Base-by-base conservation (phyloP, 805 yeast genomes). In the Yarrowia sp. region DNA sequence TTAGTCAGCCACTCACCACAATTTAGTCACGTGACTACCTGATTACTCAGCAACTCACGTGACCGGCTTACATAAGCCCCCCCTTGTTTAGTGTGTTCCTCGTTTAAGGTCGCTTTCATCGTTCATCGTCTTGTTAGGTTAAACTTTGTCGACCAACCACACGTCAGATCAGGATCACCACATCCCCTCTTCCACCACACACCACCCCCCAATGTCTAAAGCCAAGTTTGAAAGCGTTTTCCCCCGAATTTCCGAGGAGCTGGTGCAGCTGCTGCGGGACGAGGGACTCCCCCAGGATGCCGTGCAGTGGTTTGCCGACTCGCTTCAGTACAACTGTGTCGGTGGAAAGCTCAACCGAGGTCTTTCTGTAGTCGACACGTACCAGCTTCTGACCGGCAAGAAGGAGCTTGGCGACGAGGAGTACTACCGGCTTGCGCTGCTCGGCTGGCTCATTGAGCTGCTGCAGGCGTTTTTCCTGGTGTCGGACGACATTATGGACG, bases 401-500 rank as follows among this genome's bases (percentile, higher is more conserved):
- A 80, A 81, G 53, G 92, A 89, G 56, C 84, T 93, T 69, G 72
- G 83, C 10, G 83, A 77, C 19, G 90, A 82, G 41, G 95, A 92
- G 76, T 94, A 92, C 82, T 86, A 86, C 78, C 89, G 87, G 75
- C 90, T 91, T 46, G 95, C 98, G 10, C 82, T 93, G 63, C 84
- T 95, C 72, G 99, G 99, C 26, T 95, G 99, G 99, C 84, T 92
- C 74, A 87, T 95, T 73, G 99, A 95, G 82, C 84, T 95, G 50
- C 52, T 65, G 43, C 68, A 65, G 61, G 98, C 98, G 1, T 95
- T 91, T 79, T 95, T 95, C 84, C 84, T 95, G 75, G 98, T 95
- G 69, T 96, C 98, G 41, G 99, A 95, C 79, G 99, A 95, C 78
- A 95, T 95, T 87, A 95, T 95, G 99, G 99, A 95, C 79, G 87